Percentiles rank a stretch among this genome's conserved stretches.
phyloP scores from a whole-genome alignment of 805 yeast species.

The Starmera dryadoides region DNA sequence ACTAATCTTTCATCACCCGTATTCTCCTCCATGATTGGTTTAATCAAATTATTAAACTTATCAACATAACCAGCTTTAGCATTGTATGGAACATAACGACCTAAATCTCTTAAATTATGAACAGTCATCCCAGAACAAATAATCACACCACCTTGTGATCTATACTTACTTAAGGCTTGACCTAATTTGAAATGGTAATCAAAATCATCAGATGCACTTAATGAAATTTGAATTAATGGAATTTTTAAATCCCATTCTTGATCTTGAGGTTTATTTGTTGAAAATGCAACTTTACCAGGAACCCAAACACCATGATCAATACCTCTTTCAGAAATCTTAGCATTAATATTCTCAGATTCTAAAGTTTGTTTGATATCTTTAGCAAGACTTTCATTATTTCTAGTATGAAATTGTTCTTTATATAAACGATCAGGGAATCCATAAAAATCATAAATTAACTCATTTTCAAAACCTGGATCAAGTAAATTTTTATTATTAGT shows the following conservation, averaged over 20 bases:
- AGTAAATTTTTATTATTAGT: slow-evolving; percentile 1
- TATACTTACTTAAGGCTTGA: slow-evolving; percentile 38
- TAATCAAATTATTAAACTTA: slow-evolving; percentile 43
- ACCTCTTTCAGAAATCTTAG: slow-evolving; percentile 48
- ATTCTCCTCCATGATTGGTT: slow-evolving; percentile 26
- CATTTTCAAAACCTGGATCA: slow-evolving; percentile 34
- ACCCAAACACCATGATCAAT: slow-evolving; percentile 84
- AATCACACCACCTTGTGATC: slow-evolving; percentile 45
- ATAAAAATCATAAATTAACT: slow-evolving; percentile 65
- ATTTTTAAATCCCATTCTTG: slow-evolving; percentile 22
- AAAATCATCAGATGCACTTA: slow-evolving; percentile 25
- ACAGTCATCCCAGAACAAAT: slow-evolving; percentile 76
- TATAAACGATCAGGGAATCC: slow-evolving; percentile 67
- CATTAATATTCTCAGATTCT: slow-evolving; percentile 32
- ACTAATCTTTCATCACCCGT: slow-evolving; percentile 25
- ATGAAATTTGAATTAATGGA: slow-evolving; percentile 36
- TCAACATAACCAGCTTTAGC: slow-evolving; percentile 30
- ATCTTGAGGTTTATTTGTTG: slow-evolving; percentile 22
- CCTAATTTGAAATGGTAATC: slow-evolving; percentile 52
- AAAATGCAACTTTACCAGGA: slow-evolving; percentile 66
- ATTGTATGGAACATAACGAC: slow-evolving; percentile 23
- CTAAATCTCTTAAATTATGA: slow-evolving; percentile 56
- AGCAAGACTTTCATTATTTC: slow-evolving; percentile 36
- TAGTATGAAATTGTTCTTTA: slow-evolving; percentile 50
- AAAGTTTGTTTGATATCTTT: slow-evolving; percentile 35